Percentiles rank a stretch among this genome's conserved stretches.
Evolutionary conservation across 352 stramenopile genomes (phyloP).

Genomic region (Phytophthora meadii): DNA sequence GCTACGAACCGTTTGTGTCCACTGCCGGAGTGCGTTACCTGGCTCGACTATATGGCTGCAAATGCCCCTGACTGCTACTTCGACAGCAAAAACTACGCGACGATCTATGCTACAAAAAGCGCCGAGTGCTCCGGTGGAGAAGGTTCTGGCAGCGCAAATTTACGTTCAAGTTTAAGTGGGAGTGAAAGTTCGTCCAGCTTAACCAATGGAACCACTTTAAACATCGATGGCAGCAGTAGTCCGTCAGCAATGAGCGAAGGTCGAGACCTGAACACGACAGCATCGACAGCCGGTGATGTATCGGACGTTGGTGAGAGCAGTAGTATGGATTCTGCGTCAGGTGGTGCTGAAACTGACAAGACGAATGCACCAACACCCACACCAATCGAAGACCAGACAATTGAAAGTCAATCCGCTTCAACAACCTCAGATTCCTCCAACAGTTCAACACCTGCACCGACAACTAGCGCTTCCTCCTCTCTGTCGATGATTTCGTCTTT

Average conservation of each 20-base stretch:
- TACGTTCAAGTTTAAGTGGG: slow-evolving; percentile 11
- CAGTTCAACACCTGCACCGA: slow-evolving; percentile 18
- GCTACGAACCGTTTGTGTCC: slow-evolving; percentile 62
- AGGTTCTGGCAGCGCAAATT: slow-evolving; percentile 10
- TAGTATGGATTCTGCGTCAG: slow-evolving; percentile 4
- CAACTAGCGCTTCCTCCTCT: slow-evolving; percentile 5
- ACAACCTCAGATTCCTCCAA: slow-evolving; percentile 15
- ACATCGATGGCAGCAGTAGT: slow-evolving; percentile 10
- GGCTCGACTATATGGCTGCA: slow-evolving; percentile 64
- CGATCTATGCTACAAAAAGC: slow-evolving; percentile 50
- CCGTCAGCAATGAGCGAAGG: slow-evolving; percentile 17
- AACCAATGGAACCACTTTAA: slow-evolving; percentile 3
- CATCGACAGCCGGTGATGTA: slow-evolving; percentile 1
- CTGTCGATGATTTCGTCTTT: neutral
- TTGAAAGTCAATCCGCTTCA: slow-evolving; percentile 9
- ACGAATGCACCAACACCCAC: slow-evolving; percentile 15
- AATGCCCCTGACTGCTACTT: slow-evolving; percentile 68
- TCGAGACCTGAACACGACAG: slow-evolving; percentile 21
- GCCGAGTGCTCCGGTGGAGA: slow-evolving; percentile 45
- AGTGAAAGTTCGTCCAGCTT: slow-evolving; percentile 3
- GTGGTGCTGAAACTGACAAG: slow-evolving; percentile 2
- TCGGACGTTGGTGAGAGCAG: slow-evolving; percentile 2
- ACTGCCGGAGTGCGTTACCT: slow-evolving; percentile 53
- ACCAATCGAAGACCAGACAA: slow-evolving; percentile 19
- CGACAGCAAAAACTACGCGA: slow-evolving; percentile 69